phyloP scores from a whole-genome alignment of 2,329 filamentous ascomycete genomes.

The Nigrospora oryzae region DNA sequence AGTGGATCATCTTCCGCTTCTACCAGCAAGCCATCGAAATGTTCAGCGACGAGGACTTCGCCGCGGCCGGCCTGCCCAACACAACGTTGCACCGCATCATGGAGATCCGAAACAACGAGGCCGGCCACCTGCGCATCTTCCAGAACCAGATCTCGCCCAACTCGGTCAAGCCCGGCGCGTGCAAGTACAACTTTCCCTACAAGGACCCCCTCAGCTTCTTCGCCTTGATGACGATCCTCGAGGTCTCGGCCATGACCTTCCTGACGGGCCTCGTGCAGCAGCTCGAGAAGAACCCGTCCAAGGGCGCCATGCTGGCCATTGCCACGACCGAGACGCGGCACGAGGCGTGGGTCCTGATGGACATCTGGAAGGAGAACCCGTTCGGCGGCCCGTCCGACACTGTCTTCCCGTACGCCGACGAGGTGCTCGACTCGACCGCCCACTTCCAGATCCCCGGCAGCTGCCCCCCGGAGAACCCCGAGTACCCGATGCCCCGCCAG shows the following conservation, averaged over 20 bases:
- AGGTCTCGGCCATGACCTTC: constrained; percentile 29
- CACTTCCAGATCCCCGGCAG: constrained; percentile 12
- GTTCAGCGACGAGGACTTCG: constrained; percentile 26
- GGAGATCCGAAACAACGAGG: constrained; percentile 36
- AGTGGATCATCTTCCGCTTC: constrained; percentile 35
- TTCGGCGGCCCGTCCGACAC: constrained; percentile 32
- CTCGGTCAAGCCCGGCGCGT: constrained; percentile 27
- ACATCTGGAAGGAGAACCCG: constrained; percentile 27
- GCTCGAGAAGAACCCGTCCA: constrained; percentile 21
- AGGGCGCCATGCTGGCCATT: constrained; percentile 25
- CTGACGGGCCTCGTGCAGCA: constrained; percentile 25
- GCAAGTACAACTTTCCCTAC: constrained; percentile 12
- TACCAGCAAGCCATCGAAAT: constrained; percentile 30
- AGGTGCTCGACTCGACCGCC: constrained; percentile 28
- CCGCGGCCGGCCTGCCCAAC: constrained; percentile 20
- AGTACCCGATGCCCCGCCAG: constrained; percentile 26
- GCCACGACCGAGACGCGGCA: constrained; percentile 28
- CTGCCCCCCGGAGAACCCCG: constrained; percentile 25
- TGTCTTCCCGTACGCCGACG: constrained; percentile 30
- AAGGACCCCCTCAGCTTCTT: constrained; percentile 12
- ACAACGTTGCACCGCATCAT: constrained; percentile 20
- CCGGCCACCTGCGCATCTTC: constrained; percentile 34
- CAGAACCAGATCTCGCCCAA: constrained; percentile 30
- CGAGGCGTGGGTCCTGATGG: constrained; percentile 30
- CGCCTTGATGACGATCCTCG: constrained; percentile 23